phyloP scores from a whole-genome alignment of 257 asterid species.

The Fraxinus americana region DNA sequence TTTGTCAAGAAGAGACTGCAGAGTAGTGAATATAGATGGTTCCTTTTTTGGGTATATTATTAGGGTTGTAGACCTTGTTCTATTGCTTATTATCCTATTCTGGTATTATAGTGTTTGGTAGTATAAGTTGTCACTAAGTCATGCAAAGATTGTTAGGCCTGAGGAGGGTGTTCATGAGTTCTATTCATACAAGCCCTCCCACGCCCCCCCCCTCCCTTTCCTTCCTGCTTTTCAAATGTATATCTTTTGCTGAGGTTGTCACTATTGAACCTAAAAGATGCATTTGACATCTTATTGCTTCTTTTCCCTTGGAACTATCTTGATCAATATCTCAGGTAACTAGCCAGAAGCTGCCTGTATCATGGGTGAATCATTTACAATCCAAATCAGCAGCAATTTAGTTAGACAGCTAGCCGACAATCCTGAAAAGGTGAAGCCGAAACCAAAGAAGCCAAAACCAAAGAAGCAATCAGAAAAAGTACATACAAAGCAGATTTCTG shows the following conservation, averaged over 20 bases:
- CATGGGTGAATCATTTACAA: slow-evolving; percentile 80
- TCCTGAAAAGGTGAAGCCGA: slow-evolving; percentile 61
- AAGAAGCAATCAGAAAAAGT: slow-evolving; percentile 39
- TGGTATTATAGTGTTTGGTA: background rate
- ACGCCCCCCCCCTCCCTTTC: no score
- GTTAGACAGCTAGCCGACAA: slow-evolving; percentile 69
- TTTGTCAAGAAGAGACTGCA: background rate
- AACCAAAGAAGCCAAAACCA: slow-evolving; percentile 64
- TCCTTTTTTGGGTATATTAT: background rate
- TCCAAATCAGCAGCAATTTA: slow-evolving; percentile 71
- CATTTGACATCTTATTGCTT: background rate
- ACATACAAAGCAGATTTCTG: slow-evolving; percentile 38
- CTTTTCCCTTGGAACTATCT: background rate
- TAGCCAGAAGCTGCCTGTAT: slow-evolving; percentile 29
- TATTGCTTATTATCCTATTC: background rate
- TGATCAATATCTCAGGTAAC: slow-evolving; percentile 15
- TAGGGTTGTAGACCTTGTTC: background rate
- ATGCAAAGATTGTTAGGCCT: background rate
- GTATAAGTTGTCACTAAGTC: background rate
- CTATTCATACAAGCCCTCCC: background rate
- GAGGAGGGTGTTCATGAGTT: background rate
- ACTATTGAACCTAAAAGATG: background rate
- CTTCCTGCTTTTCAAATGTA: no score
- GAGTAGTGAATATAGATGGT: background rate
- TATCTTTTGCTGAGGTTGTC: background rate